Percentiles rank a stretch among this genome's conserved stretches.
These are phyloP conservation scores for Gypsophila paniculata DNA, from an alignment of 179 eudicot species.

Conservation along the genomic window DNA sequence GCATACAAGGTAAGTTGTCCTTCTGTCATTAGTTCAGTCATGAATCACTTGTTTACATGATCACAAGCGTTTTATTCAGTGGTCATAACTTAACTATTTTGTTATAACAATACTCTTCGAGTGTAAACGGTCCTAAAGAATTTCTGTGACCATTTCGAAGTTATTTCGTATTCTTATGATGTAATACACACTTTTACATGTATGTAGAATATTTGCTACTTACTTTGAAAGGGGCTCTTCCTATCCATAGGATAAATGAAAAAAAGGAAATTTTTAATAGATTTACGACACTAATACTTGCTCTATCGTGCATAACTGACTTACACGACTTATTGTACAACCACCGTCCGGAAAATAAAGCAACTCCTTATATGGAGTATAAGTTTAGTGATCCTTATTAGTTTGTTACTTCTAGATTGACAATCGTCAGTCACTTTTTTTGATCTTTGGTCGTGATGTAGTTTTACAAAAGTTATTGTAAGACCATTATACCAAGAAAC, in stretches of 20 bases:
- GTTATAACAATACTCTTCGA: background rate
- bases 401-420: no score
- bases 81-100: no score
- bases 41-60: background rate
- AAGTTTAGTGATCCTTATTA: no score
- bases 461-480: no score
- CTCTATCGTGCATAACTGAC: no score
- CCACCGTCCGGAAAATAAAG: no score
- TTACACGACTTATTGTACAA: no score
- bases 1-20: slow-evolving; percentile 65
- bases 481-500: no score
- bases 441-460: no score
- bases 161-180: background rate
- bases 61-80: background rate
- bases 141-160: background rate
- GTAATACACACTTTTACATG: background rate
- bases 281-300: no score
- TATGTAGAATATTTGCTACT: background rate
- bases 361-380: no score
- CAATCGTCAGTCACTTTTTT: no score
- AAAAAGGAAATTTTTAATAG: background rate
- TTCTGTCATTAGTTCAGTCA: background rate
- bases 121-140: background rate
- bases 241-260: background rate
- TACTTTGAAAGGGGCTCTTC: background rate